Evolutionary conservation across 108 stramenopile genomes (phyloP).

Genomic region (Nitzschia sp.): DNA sequence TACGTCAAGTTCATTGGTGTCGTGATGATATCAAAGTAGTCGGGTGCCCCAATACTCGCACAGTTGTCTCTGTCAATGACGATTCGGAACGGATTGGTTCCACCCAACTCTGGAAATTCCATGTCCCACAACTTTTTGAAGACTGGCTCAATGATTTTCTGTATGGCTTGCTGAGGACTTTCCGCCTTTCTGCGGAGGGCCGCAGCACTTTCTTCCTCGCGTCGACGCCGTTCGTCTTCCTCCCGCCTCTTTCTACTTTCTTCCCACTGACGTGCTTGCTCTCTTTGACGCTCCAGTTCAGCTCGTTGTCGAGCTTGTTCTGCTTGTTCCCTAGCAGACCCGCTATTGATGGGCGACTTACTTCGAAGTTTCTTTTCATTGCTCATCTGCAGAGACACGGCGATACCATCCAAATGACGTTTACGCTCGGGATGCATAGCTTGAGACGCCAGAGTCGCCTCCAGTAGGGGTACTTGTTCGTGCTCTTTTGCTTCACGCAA

Average conservation of each 20-base stretch:
- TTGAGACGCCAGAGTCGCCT: conserved; percentile 57
- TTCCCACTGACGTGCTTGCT: conserved; percentile 38
- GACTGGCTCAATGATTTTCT: conserved; percentile 61
- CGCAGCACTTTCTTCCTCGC: conserved; percentile 34
- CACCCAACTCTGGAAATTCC: conserved; percentile 66
- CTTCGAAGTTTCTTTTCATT: conserved; percentile 47
- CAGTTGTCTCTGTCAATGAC: conserved; percentile 78
- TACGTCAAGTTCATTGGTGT: conserved; percentile 79
- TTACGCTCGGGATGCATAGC: conserved; percentile 49
- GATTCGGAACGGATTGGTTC: conserved; percentile 80
- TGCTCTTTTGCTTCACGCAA: conserved; percentile 80
- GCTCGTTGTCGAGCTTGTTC: conserved; percentile 42
- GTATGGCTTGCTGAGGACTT: conserved; percentile 63
- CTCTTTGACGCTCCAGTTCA: conserved; percentile 35
- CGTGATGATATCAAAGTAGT: conserved; percentile 76
- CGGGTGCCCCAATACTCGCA: conserved; percentile 68
- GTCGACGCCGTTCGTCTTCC: conserved; percentile 35
- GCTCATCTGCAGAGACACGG: conserved; percentile 56
- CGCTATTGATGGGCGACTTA: conserved; percentile 22
- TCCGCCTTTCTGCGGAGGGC: conserved; percentile 23
- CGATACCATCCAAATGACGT: conserved; percentile 63
- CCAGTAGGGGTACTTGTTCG: conserved; percentile 71
- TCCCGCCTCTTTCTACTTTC: conserved; percentile 29
- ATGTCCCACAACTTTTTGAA: conserved; percentile 77
- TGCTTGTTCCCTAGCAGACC: conserved; percentile 14